These are phyloP conservation scores for Emydomyces testavorans DNA, from an alignment of 2,329 filamentous ascomycete genomes.

Conservation along the genomic window DNA sequence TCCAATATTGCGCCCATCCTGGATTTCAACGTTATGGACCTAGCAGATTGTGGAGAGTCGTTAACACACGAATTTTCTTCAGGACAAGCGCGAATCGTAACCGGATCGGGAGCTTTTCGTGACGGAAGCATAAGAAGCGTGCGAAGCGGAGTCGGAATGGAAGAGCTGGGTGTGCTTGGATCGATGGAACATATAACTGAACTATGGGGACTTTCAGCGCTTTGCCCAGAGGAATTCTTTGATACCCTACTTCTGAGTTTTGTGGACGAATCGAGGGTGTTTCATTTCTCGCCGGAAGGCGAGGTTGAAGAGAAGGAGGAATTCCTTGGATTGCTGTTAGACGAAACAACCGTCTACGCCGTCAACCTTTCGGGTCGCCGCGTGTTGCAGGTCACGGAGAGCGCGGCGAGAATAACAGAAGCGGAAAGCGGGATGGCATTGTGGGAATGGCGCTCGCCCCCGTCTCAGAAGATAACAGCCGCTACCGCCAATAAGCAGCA, in stretches of 20 bases:
- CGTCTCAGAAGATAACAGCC: conserved; percentile 53
- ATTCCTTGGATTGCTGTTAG: conserved; percentile 59
- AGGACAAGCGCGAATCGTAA: conserved; percentile 84
- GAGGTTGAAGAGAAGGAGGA: conserved; percentile 77
- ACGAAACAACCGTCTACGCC: conserved; percentile 59
- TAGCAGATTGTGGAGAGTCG: conserved; percentile 70
- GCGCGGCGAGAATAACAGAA: conserved; percentile 49
- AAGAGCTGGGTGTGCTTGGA: conserved; percentile 71
- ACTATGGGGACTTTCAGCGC: conserved; percentile 56
- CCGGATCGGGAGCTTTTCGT: conserved; percentile 79
- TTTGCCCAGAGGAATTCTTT: conserved; percentile 32
- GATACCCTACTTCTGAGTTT: conserved; percentile 74
- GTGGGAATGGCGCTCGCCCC: conserved; percentile 36
- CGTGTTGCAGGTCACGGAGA: conserved; percentile 65
- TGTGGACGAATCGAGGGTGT: conserved; percentile 70
- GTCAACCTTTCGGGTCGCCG: conserved; percentile 52
- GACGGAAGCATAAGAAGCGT: conserved; percentile 84
- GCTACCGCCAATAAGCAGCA: conserved; percentile 62
- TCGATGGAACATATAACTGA: conserved; percentile 64
- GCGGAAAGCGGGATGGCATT: conserved; percentile 36
- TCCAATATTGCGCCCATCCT: conserved; percentile 82
- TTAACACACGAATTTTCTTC: conserved; percentile 86
- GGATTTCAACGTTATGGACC: conserved; percentile 92
- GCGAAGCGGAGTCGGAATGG: conserved; percentile 82
- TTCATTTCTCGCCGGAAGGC: conserved; percentile 61